Evolutionary conservation across 208 protist species (phyloP).

Genomic region (Zelonia costaricensis): DNA sequence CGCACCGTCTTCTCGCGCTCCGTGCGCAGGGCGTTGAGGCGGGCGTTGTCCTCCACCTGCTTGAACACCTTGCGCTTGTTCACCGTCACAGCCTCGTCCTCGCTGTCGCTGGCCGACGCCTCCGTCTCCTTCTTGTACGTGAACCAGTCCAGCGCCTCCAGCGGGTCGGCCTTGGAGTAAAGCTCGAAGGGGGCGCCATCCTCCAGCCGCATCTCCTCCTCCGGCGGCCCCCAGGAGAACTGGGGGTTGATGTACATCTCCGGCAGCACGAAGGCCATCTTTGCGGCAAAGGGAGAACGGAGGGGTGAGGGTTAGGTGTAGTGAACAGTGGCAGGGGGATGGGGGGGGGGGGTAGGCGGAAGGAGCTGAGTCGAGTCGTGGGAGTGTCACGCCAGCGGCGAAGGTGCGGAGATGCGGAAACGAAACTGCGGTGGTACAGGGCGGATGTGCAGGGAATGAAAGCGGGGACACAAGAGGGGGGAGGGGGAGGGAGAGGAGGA

Average conservation of each 20-base stretch:
- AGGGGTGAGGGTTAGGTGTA: no score
- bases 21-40: conserved; percentile 66
- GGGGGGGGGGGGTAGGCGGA: neutral
- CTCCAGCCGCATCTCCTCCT: conserved; percentile 61
- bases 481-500: neutral
- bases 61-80: conserved; percentile 51
- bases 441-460: no score
- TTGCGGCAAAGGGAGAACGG: no score
- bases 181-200: conserved; percentile 59
- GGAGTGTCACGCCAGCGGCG: no score
- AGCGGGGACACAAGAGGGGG: no score
- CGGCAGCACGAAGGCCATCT: conserved; percentile 81
- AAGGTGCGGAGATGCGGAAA: no score
- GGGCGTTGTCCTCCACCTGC: conserved; percentile 67
- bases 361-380: neutral
- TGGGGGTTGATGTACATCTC: conserved; percentile 69
- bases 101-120: conserved; percentile 23
- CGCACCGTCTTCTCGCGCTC: conserved; percentile 38
- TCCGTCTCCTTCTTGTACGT: conserved; percentile 25
- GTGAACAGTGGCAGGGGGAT: no score
- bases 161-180: conserved; percentile 64
- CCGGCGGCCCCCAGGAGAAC: conserved; percentile 84
- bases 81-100: conserved; percentile 29
- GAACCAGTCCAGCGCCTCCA: conserved; percentile 62
- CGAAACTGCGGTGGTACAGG: no score